A percentile compares a stretch with the other conserved stretches of the same genome.
phyloP scores from a whole-genome alignment of 164 flowering plant genomes.

The Akebia trifoliata region DNA sequence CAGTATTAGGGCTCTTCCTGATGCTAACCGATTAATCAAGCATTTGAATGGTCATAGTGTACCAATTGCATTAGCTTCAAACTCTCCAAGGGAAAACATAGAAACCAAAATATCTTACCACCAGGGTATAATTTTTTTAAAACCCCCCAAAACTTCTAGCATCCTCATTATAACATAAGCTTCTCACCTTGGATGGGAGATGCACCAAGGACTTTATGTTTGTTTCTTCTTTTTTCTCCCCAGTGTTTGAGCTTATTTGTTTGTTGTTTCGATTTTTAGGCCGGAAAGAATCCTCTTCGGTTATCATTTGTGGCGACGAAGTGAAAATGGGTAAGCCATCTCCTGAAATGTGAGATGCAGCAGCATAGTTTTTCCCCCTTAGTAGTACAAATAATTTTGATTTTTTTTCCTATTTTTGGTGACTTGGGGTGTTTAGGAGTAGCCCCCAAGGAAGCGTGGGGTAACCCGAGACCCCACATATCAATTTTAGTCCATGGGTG shows the following conservation, averaged over 20 bases:
- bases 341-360: constrained; percentile 79
- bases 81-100: constrained; percentile 58
- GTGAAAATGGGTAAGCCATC: constrained; percentile 76
- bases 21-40: constrained; percentile 67
- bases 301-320: constrained; percentile 80
- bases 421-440: no score
- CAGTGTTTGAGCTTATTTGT: neutral
- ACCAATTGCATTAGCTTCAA: constrained; percentile 85
- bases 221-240: no score
- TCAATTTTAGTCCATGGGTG: no score
- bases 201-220: no score
- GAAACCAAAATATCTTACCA: constrained; percentile 71
- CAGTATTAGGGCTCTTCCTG: constrained; percentile 76
- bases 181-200: neutral
- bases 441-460: no score
- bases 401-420: no score
- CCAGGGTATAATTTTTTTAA: constrained; percentile 30
- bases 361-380: no score
- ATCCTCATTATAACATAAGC: neutral
- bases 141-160: neutral
- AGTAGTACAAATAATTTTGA: neutral
- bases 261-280: constrained; percentile 38
- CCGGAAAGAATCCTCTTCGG: constrained; percentile 85
- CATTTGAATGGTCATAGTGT: constrained; percentile 67
- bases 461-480: no score